These are phyloP conservation scores for Plicaturopsis crispa DNA, from an alignment of 768 basidiomycete species.

Conservation along the genomic window DNA sequence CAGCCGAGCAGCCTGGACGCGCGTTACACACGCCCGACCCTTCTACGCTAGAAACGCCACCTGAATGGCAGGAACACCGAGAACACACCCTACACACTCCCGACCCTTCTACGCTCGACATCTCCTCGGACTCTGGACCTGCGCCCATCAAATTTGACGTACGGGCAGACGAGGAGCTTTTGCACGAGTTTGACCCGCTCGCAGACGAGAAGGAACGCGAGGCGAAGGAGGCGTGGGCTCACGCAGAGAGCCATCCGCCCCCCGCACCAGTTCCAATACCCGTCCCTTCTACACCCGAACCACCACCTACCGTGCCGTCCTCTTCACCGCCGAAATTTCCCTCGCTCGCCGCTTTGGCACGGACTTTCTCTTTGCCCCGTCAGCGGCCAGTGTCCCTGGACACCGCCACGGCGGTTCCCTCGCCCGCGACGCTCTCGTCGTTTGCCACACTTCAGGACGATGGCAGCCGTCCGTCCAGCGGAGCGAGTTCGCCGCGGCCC, in stretches of 20 bases:
- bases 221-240: conserved; percentile 60
- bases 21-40: too few species aligned
- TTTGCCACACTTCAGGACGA: conserved; percentile 43
- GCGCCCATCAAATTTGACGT: conserved; percentile 17
- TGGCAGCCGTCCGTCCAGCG: conserved; percentile 20
- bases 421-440: conserved; percentile 47
- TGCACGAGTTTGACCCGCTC: conserved; percentile 66
- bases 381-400: conserved; percentile 57
- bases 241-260: conserved; percentile 55
- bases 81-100: conserved; percentile 25
- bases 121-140: conserved; percentile 29
- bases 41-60: too few species aligned
- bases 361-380: conserved; percentile 51
- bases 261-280: conserved; percentile 20
- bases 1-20: too few species aligned
- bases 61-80: conserved; percentile 6
- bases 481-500: conserved; percentile 23
- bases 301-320: conserved; percentile 7
- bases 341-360: conserved; percentile 60
- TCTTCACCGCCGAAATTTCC: conserved; percentile 39
- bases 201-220: conserved; percentile 47
- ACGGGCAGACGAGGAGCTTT: conserved; percentile 27
- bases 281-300: conserved; percentile 17
- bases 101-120: conserved; percentile 36
- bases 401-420: conserved; percentile 47